These are phyloP conservation scores for Neofusicoccum kwambonambiense DNA, from an alignment of 2,329 filamentous ascomycete genomes.

Conservation along the genomic window DNA sequence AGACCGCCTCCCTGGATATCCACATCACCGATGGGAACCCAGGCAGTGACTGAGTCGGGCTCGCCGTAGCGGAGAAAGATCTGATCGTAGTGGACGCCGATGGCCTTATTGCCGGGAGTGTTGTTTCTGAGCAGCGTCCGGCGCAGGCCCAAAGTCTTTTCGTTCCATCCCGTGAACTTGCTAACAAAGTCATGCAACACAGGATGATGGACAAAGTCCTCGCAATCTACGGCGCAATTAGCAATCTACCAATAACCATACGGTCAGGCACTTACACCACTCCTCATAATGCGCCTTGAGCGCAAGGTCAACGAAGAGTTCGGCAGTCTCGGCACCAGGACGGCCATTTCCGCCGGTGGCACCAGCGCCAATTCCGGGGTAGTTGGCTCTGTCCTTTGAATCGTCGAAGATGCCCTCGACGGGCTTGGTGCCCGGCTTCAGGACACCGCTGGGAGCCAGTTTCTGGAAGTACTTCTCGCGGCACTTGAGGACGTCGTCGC, in stretches of 20 bases:
- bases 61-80: conserved; percentile 42
- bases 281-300: conserved; percentile 51
- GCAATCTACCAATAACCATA: neutral
- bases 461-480: conserved; percentile 55
- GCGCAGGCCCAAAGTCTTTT: conserved; percentile 46
- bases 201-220: conserved; percentile 54
- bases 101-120: conserved; percentile 48
- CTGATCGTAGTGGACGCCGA: conserved; percentile 45
- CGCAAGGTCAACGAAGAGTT: conserved; percentile 51
- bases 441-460: conserved; percentile 55
- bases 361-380: conserved; percentile 53
- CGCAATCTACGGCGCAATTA: neutral
- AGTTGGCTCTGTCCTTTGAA: conserved; percentile 43
- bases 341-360: conserved; percentile 42
- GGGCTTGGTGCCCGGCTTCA: conserved; percentile 53
- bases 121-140: conserved; percentile 58
- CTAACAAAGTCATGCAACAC: conserved; percentile 51
- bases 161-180: conserved; percentile 54
- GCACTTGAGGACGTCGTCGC: conserved; percentile 52
- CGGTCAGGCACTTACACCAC: conserved; percentile 24
- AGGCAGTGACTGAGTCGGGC: conserved; percentile 33
- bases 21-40: conserved; percentile 42
- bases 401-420: conserved; percentile 56
- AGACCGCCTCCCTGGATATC: conserved; percentile 39
- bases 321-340: conserved; percentile 43